Evolutionary conservation across 164 flowering plant species (phyloP).

Genomic region (Stephania yunnanensis): DNA sequence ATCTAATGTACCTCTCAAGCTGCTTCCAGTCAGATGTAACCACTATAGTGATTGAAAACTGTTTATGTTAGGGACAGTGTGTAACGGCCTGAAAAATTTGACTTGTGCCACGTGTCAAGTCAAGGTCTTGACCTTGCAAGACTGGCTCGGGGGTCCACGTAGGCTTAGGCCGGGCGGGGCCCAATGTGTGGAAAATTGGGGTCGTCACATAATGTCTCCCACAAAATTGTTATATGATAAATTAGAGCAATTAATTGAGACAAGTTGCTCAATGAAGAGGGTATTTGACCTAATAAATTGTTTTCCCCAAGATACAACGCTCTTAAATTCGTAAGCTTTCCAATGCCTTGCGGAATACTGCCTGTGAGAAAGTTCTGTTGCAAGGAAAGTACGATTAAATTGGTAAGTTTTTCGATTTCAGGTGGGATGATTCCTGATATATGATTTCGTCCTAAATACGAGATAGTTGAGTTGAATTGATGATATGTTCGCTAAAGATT

Average conservation of each 20-base stretch:
- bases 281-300: slow-evolving; percentile 2
- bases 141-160: too few relatives aligned
- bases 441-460: neutral
- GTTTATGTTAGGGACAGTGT: slow-evolving; percentile 5
- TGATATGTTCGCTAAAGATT: slow-evolving; percentile 9
- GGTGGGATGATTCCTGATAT: slow-evolving; percentile 9
- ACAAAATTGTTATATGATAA: neutral
- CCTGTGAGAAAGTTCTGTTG: neutral
- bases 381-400: neutral
- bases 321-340: neutral
- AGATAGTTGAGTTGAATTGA: neutral
- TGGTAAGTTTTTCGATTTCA: slow-evolving; percentile 8
- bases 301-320: neutral
- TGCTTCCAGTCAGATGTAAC: neutral
- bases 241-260: neutral
- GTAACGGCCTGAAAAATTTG: too few relatives aligned
- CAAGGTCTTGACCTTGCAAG: too few relatives aligned
- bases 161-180: too few relatives aligned
- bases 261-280: slow-evolving; percentile 6
- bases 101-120: too few relatives aligned
- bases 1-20: neutral
- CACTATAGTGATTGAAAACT: neutral
- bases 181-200: too few relatives aligned
- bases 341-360: slow-evolving; percentile 2
- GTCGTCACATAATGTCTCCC: too few relatives aligned